Evolutionary conservation across 768 basidiomycete genomes (phyloP), one percentile per base, ranked within the genome.

Genomic region (Hygrocybe punicea): DNA sequence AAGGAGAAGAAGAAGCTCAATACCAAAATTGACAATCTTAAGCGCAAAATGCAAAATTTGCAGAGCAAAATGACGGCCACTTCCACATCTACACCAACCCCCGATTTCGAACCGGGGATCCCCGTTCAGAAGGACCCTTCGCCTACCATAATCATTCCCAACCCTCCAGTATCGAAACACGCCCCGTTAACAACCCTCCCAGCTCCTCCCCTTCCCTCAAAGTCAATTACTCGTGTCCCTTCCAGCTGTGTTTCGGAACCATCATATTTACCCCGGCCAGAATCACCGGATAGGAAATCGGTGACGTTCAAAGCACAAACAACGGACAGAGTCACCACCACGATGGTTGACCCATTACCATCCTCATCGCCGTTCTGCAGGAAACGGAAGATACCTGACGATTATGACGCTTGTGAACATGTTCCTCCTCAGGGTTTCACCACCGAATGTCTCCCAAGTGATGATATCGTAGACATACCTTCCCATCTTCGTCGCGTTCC

Each of bases 1-100:
- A 91, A 90, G 69, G 84, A 86, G 60, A 91, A 89, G 73, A 91
- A 90, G 76, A 90, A 87, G 62, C 76, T 92, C 23, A 74, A 74
- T 2, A 74, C 72, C 56, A 91, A 86, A 69, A 83, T 89, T 37
- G 90, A 91, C 55, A 75, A 80, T 9, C 74, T 92, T 25, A 84
- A 80, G 53, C 82, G 88, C 51, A 92, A 91, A 67, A 81, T 87
- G 40, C 85, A 87, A 60, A 83, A 78, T 52, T 69, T 91, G 59
- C 88, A 92, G 67, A 74, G 79, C 14, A 91, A 88, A 66, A 69
- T 91, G 36, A 72, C 79, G 2, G 79, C 78, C 2, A 74, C 80
- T 46, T 84, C 84, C 65, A 79, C 73, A 17, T 65, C 76, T 6
- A 46, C 52, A 46, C 44, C 58, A 34, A 23, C 51, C 40, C 19